A percentile compares a stretch with the other conserved stretches of the same genome.
These are phyloP conservation scores for Syzygium oleosum DNA, from an alignment of 345 rosid genomes.

Conservation along the genomic window DNA sequence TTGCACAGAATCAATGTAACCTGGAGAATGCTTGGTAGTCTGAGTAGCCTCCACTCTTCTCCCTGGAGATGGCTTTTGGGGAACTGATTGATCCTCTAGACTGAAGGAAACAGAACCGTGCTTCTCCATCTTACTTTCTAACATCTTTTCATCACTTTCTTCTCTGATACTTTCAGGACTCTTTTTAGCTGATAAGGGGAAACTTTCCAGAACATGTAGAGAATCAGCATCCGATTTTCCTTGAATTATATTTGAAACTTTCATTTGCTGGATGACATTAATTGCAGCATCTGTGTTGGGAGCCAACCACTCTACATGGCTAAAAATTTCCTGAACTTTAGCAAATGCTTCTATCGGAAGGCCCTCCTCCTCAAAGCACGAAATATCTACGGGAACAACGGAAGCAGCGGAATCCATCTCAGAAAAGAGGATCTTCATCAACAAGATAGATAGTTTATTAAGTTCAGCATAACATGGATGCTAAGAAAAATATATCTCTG, in stretches of 20 bases:
- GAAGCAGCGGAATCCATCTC: conserved; percentile 83
- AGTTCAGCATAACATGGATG: background rate
- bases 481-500: background rate
- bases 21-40: background rate
- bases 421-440: conserved; percentile 82
- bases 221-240: conserved; percentile 28
- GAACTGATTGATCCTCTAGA: conserved; percentile 14
- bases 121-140: background rate
- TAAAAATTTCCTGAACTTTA: conserved; percentile 88
- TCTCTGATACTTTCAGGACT: conserved; percentile 34
- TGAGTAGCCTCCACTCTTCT: conserved; percentile 1
- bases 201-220: conserved; percentile 9
- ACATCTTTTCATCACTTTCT: conserved; percentile 10
- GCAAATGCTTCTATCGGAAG: conserved; percentile 88
- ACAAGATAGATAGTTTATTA: background rate
- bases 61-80: conserved; percentile 14
- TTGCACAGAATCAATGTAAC: background rate
- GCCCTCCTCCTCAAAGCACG: conserved; percentile 73
- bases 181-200: conserved; percentile 27
- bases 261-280: conserved; percentile 68
- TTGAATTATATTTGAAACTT: conserved; percentile 42
- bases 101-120: conserved; percentile 16
- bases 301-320: conserved; percentile 71
- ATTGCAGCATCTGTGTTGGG: conserved; percentile 60
- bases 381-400: conserved; percentile 46